Conservation (phyloP, 2,329 filamentous ascomycete species). For the Neonectria hederae region DNA sequence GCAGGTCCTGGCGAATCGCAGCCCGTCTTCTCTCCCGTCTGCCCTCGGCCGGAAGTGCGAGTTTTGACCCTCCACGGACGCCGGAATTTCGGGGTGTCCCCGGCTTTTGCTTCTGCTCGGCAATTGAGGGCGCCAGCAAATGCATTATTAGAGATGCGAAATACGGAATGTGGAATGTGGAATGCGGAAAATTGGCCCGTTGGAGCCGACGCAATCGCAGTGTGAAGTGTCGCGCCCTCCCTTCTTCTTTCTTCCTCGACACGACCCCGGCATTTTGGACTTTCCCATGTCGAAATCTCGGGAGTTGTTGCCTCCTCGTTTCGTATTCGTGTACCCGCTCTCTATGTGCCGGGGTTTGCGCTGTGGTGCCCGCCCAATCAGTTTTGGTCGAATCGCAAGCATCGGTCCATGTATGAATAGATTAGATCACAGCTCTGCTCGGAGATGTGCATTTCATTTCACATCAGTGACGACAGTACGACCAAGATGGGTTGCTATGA, state of each 20-base stretch:
- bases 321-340: slow-evolving; percentile 19
- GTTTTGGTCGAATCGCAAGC: slow-evolving; percentile 5
- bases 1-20: background rate
- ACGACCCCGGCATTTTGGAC: background rate
- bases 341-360: background rate
- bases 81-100: slow-evolving; percentile 11
- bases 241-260: background rate
- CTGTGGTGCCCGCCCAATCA: slow-evolving; percentile 6
- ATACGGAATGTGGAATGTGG: too few relatives aligned
- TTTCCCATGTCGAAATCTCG: slow-evolving; percentile 3
- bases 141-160: background rate
- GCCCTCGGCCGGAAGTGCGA: slow-evolving; percentile 29
- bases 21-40: background rate
- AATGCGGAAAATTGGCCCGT: background rate
- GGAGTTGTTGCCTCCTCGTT: slow-evolving; percentile 2
- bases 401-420: background rate
- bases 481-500: background rate
- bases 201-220: slow-evolving; percentile 10
- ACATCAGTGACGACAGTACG: background rate
- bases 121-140: background rate
- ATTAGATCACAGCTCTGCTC: background rate
- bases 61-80: background rate
- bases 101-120: slow-evolving; percentile 1
- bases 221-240: background rate
- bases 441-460: background rate